These are phyloP conservation scores for Heterobasidion irregulare DNA, from an alignment of 1,284 basidiomycete species.

Conservation along the genomic window DNA sequence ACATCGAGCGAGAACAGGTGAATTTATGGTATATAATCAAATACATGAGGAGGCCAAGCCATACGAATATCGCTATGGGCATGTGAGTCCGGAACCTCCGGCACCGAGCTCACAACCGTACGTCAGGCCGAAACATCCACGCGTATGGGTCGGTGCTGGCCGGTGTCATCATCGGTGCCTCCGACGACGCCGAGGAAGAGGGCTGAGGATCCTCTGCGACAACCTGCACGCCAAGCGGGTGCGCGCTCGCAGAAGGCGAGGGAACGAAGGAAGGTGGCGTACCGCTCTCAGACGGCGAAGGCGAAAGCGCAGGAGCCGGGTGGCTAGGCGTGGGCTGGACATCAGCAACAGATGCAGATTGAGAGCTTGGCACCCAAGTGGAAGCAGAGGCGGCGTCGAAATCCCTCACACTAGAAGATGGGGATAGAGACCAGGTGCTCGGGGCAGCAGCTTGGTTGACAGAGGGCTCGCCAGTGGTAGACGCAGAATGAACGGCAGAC, in stretches of 20 bases:
- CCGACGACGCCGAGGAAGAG: neutral
- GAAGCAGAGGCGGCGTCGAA: neutral
- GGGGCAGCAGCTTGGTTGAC: neutral
- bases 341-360: neutral
- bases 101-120: neutral
- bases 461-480: neutral
- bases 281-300: neutral
- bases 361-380: neutral
- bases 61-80: too few species aligned
- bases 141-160: slow-evolving; percentile 30
- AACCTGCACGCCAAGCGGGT: slow-evolving; percentile 11
- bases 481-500: neutral
- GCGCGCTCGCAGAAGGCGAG: slow-evolving; percentile 8
- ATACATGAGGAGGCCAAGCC: too few species aligned
- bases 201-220: slow-evolving; percentile 3
- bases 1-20: too few species aligned
- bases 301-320: neutral
- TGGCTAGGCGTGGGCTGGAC: neutral
- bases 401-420: neutral
- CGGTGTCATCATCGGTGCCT: slow-evolving; percentile 21
- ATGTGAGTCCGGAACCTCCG: too few species aligned
- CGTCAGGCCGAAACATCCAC: slow-evolving; percentile 28
- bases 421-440: slow-evolving; percentile 1
- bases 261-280: slow-evolving; percentile 11
- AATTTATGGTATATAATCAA: too few species aligned